phyloP scores from a whole-genome alignment of 257 asterid genomes.

The Jacaranda copaia region DNA sequence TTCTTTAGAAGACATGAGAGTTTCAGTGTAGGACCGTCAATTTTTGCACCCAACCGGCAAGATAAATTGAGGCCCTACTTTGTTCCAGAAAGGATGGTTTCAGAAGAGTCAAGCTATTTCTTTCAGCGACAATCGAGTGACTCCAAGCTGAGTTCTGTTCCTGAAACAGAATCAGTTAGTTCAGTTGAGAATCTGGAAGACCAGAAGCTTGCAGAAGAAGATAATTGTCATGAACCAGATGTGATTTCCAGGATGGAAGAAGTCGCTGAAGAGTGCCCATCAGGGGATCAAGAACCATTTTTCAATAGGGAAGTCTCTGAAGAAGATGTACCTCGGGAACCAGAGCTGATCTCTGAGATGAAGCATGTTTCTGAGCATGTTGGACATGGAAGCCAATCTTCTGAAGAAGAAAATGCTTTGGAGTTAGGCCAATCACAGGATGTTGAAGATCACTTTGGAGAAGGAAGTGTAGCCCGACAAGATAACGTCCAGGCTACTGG shows the following conservation, averaged over 20 bases:
- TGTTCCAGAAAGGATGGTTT: conserved; percentile 54
- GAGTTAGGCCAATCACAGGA: conserved; percentile 33
- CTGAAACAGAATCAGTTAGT: conserved; percentile 54
- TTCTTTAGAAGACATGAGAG: conserved; percentile 71
- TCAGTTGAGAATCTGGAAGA: conserved; percentile 52
- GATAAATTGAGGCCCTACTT: conserved; percentile 70
- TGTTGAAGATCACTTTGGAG: conserved; percentile 16
- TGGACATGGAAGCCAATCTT: conserved; percentile 78
- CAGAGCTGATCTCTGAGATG: conserved; percentile 44
- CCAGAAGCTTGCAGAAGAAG: conserved; percentile 46
- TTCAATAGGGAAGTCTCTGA: conserved; percentile 36
- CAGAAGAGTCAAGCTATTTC: conserved; percentile 59
- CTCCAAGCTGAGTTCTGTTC: conserved; percentile 55
- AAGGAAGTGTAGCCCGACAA: conserved; percentile 25
- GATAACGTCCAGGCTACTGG: neutral
- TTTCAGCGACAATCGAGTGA: conserved; percentile 65
- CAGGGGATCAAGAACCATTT: conserved; percentile 16
- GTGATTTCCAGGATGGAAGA: conserved; percentile 19
- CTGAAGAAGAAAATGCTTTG: conserved; percentile 52
- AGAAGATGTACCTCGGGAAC: conserved; percentile 41
- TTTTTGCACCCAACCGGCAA: conserved; percentile 57
- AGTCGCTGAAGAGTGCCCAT: conserved; percentile 17
- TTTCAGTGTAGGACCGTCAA: conserved; percentile 66
- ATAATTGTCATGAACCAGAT: conserved; percentile 32
- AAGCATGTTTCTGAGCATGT: conserved; percentile 56